A percentile compares a stretch with the other conserved stretches of the same genome.
Conservation (phyloP, 179 eudicot genomes). For the Spinacia oleracea region DNA sequence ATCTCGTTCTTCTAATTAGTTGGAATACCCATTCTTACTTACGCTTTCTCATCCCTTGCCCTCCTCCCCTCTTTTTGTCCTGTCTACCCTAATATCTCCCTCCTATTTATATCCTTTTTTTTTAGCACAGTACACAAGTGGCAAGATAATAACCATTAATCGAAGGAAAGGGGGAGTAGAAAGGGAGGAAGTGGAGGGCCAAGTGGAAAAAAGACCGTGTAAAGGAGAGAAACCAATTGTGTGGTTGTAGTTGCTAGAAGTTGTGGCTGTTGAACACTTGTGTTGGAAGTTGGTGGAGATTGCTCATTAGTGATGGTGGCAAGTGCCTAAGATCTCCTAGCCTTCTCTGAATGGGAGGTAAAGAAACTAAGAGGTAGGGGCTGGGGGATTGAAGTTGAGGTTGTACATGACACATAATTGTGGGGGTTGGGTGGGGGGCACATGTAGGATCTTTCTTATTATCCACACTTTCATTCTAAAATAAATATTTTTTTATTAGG, state of each 20-base stretch:
- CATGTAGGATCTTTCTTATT: background rate
- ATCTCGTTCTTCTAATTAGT: background rate
- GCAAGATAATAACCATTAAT: background rate
- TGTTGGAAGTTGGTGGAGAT: too few relatives aligned
- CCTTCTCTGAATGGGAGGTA: too few relatives aligned
- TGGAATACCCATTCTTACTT: background rate
- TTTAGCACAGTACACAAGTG: background rate
- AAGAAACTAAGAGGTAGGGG: too few relatives aligned
- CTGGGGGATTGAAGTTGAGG: background rate
- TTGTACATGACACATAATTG: background rate
- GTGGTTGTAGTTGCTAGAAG: too few relatives aligned
- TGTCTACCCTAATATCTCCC: background rate
- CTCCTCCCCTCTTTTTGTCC: too few relatives aligned
- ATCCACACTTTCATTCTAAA: background rate
- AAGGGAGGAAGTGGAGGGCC: background rate
- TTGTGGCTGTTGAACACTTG: too few relatives aligned
- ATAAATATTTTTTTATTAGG: background rate
- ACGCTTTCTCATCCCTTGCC: too few relatives aligned
- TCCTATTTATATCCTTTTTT: background rate
- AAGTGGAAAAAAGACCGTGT: too few relatives aligned
- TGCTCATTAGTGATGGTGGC: too few relatives aligned
- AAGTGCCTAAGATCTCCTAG: too few relatives aligned
- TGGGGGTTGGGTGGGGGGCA: background rate
- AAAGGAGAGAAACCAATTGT: too few relatives aligned
- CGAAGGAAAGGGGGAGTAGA: background rate